Conservation (phyloP, 2,329 filamentous ascomycete species). For the Sclerotinia trifoliorum region DNA sequence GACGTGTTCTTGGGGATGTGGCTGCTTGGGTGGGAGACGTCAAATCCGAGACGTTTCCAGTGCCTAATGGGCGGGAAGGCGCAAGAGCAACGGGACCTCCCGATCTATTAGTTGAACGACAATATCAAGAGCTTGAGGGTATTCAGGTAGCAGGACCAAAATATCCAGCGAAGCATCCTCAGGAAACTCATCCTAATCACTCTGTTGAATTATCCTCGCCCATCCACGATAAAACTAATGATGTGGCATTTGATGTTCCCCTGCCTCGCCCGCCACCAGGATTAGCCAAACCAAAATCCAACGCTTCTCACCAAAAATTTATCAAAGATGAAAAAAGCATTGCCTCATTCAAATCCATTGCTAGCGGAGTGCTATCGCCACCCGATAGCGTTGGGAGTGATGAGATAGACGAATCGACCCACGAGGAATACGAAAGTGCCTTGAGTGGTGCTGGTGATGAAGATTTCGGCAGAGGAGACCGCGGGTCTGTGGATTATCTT, state of each 20-base stretch:
- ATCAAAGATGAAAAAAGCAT: slow-evolving; percentile 15
- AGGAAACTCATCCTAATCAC: neutral
- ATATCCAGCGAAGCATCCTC: neutral
- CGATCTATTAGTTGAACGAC: slow-evolving; percentile 1
- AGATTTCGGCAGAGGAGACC: slow-evolving; percentile 20
- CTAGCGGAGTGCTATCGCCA: slow-evolving; percentile 10
- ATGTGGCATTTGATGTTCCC: neutral
- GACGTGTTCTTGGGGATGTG: neutral
- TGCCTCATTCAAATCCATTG: slow-evolving; percentile 18
- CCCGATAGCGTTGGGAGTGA: slow-evolving; percentile 16
- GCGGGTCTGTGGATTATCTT: slow-evolving; percentile 10
- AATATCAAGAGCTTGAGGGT: slow-evolving; percentile 2
- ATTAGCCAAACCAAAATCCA: slow-evolving; percentile 15
- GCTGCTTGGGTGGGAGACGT: slow-evolving; percentile 20
- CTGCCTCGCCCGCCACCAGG: slow-evolving; percentile 7
- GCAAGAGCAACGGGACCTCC: slow-evolving; percentile 12
- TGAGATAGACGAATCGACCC: slow-evolving; percentile 10
- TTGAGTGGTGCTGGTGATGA: slow-evolving; percentile 18
- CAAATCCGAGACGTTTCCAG: slow-evolving; percentile 7
- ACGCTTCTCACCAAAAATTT: slow-evolving; percentile 3
- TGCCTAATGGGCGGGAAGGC: slow-evolving; percentile 2
- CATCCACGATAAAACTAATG: neutral
- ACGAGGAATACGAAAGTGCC: slow-evolving; percentile 21
- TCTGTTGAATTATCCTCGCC: slow-evolving; percentile 1
- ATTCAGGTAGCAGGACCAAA: neutral